Conservation (phyloP, 306 rosid genomes). For the Calophaca sinica region DNA sequence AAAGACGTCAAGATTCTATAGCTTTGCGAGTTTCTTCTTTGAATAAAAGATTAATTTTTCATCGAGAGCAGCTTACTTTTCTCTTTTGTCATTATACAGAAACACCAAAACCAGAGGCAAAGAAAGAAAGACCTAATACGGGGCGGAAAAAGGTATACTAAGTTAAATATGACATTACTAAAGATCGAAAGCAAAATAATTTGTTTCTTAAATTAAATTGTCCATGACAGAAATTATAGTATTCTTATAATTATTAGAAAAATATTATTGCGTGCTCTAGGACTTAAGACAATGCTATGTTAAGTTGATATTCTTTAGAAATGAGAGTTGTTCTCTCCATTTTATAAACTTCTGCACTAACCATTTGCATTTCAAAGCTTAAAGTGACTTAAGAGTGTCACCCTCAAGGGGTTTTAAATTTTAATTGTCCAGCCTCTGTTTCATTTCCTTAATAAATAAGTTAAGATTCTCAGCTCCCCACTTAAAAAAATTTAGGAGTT, state of each 20-base stretch:
- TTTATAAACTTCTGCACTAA: not conserved
- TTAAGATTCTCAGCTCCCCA: not conserved
- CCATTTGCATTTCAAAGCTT: not conserved
- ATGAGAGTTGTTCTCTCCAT: not conserved
- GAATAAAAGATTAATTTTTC: not conserved
- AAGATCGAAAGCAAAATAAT: not conserved
- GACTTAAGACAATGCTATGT: too few species aligned
- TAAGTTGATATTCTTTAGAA: too few species aligned
- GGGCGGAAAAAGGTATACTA: too few species aligned
- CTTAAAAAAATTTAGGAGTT: not conserved
- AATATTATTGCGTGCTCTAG: not conserved
- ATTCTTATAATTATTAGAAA: not conserved
- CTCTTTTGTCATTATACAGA: not conserved
- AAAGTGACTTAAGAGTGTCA: not conserved
- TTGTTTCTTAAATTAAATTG: not conserved
- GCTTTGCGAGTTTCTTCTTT: not conserved
- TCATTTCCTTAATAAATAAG: not conserved
- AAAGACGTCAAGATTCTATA: not conserved
- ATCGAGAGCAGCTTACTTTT: not conserved
- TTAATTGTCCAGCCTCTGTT: not conserved
- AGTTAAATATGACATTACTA: not conserved
- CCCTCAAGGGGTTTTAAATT: not conserved
- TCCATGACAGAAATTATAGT: not conserved
- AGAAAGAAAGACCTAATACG: not conserved
- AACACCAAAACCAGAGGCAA: not conserved